Evolutionary conservation across 2,329 filamentous ascomycete species (phyloP), one percentile per base, ranked within the genome.

Genomic region (Fusarium paranaense): DNA sequence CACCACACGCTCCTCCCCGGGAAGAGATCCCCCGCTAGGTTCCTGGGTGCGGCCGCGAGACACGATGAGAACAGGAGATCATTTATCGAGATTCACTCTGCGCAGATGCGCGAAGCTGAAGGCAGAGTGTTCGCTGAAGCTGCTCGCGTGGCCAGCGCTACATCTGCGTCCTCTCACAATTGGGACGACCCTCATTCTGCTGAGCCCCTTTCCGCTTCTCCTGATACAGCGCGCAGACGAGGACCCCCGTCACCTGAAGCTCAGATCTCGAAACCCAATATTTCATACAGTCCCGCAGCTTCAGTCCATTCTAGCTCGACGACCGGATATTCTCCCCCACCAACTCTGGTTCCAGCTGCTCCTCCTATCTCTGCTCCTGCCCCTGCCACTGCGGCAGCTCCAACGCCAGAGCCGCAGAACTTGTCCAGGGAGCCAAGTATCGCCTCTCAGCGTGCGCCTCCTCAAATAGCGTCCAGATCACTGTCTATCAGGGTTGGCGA

Each of bases 41-140:
- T 85, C 74, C 80, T 87, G 22, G 86, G 85, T 13, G 81, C 82
- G 14, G 83, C 81, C 20, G 78, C 78, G 20, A 77, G 80, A 13
- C 85, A 84, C 33, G 87, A 90, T 70, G 89, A 90, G 30, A 86
- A 87, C 52, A 85, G 89, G 60, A 86, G 85, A 67, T 91, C 89
- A 0, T 90, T 89, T 73, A 90, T 91, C 65, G 89, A 89, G 78
- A 84, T 85, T 20, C 89, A 89, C 72, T 88, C 87, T 77, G 89
- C 89, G 5, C 84, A 91, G 77, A 91, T 92, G 87, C 86, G 89
- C 40, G 83, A 88, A 75, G 89, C 87, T 6, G 90, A 92, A 78
- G 90, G 89, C 3, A 85, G 85, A 76, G 90, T 89, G 9, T 87
- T 92, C 71, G 86, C 89, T 9, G 85, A 88, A 67, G 89, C 89